A percentile compares a stretch with the other conserved stretches of the same genome.
phyloP scores from a whole-genome alignment of 2,329 filamentous ascomycete genomes.

The Metarhizium album region DNA sequence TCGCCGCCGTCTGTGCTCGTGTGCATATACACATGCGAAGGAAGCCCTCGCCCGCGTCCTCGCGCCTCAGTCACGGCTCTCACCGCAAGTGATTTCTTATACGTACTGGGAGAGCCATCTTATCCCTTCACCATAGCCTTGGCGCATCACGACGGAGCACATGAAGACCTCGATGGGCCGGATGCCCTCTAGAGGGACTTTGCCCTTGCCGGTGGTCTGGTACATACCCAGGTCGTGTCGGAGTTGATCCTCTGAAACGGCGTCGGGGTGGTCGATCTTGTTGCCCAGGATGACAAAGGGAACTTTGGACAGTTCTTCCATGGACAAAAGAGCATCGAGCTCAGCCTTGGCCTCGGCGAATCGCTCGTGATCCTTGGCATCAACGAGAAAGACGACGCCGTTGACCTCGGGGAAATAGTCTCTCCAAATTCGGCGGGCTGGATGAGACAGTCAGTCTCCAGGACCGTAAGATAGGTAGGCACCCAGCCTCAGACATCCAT shows the following conservation, averaged over 20 bases:
- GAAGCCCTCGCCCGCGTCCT: not conserved
- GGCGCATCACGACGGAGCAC: conserved; percentile 97
- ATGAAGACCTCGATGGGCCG: conserved; percentile 96
- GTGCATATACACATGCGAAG: not conserved
- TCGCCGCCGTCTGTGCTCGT: conserved; percentile 3
- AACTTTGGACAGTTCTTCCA: conserved; percentile 94
- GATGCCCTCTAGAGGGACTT: conserved; percentile 84
- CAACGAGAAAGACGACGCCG: conserved; percentile 95
- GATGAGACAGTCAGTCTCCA: conserved; percentile 68
- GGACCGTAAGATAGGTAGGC: conserved; percentile 68
- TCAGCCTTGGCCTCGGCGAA: conserved; percentile 92
- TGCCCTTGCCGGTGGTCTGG: conserved; percentile 94
- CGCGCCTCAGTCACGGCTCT: not conserved
- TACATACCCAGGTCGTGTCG: conserved; percentile 86
- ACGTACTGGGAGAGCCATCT: conserved; percentile 91
- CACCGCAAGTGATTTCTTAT: conserved; percentile 32
- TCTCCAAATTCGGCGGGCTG: conserved; percentile 87
- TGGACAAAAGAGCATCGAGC: conserved; percentile 85
- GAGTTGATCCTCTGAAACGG: conserved; percentile 90
- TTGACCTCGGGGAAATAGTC: conserved; percentile 96
- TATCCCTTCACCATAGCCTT: conserved; percentile 87
- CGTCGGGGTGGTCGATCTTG: conserved; percentile 98
- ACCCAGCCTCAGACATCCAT: not conserved
- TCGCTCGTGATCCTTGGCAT: conserved; percentile 94
- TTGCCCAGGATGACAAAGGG: conserved; percentile 95